Evolutionary conservation across 352 stramenopile species (phyloP), one percentile per base, ranked within the genome.

Genomic region (Halophytophthora batemanensis): DNA sequence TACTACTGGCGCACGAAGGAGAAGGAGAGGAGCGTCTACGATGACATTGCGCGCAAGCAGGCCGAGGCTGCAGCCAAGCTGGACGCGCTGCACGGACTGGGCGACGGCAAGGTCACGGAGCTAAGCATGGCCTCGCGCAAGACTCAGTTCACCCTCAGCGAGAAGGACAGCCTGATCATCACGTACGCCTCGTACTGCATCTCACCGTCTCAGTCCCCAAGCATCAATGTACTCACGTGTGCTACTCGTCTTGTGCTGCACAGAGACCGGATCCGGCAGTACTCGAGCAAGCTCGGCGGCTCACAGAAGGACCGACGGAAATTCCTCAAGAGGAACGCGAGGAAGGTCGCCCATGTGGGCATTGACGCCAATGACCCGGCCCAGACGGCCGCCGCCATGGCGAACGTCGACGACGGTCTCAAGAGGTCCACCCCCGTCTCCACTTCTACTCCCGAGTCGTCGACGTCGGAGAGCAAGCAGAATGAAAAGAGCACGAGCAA

Each of bases 211-310:
- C 21, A 5, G 10, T 21, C 40, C 34, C 7, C 2, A 8, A 15
- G 10, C 35, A 7, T 10, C 14, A 19, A 14, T 6, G 7, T 40
- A 5, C 12, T 48, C 23, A 13, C 35, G 34, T 43, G 23, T 15
- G 40, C 28, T 51, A 36, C 31, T 43, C 11, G n/a, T n/a, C n/a
- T n/a, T 46, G 18, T 55, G 25, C 10, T 49, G 17, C 37, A 14
- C 37, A 92, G 82, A 3, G 77, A 89, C 17, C 77, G 79, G 3
- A 77, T 91, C 50, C 73, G 79, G 34, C 61, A 87, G 52, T 86
- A 93, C 59, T 90, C 82, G 40, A 82, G 72, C 61, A 87, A 87
- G 36, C 56, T 93, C 38, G 64, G 71, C 19, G 82, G 82, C 14
- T 74, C 68, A 5, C 66, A 60, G 21, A 73, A 73, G 46, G 80